Conservation (phyloP, 2,329 filamentous ascomycete genomes). For the Acephala macrosclerotiorum region DNA sequence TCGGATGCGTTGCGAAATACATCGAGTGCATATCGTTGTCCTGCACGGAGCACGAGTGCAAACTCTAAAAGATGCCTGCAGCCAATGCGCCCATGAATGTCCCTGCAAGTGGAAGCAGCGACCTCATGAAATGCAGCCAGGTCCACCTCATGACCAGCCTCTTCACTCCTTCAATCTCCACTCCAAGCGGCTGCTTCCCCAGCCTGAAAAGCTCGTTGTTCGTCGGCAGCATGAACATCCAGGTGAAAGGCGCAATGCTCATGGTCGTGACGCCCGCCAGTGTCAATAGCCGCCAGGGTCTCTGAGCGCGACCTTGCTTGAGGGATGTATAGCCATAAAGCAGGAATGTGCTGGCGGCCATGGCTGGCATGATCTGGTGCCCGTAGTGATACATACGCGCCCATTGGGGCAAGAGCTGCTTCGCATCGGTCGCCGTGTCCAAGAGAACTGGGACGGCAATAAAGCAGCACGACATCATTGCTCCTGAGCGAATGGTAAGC, state of each 20-base stretch:
- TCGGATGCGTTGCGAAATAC: no score
- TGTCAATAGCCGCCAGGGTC: not conserved
- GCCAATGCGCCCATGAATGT: not conserved
- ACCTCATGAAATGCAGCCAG: conserved; percentile 2
- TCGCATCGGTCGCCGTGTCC: not conserved
- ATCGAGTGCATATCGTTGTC: no score
- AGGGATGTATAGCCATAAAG: not conserved
- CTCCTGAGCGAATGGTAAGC: not conserved
- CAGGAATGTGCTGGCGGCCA: not conserved
- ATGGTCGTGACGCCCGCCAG: not conserved
- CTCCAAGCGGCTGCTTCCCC: not conserved
- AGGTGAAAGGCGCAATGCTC: not conserved
- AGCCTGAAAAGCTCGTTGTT: not conserved
- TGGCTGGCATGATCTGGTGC: not conserved
- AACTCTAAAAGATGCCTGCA: no score
- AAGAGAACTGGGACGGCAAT: not conserved
- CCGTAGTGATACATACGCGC: not conserved
- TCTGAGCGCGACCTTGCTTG: no score
- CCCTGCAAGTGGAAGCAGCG: not conserved
- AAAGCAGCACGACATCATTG: not conserved
- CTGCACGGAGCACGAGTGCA: no score
- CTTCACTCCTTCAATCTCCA: not conserved
- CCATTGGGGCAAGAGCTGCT: not conserved
- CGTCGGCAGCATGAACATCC: conserved; percentile 1
- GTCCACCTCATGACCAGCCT: not conserved